A percentile compares a stretch with the other conserved stretches of the same genome.
These are phyloP conservation scores for Hura crepitans DNA, from an alignment of 441 rosid genomes.

Conservation along the genomic window DNA sequence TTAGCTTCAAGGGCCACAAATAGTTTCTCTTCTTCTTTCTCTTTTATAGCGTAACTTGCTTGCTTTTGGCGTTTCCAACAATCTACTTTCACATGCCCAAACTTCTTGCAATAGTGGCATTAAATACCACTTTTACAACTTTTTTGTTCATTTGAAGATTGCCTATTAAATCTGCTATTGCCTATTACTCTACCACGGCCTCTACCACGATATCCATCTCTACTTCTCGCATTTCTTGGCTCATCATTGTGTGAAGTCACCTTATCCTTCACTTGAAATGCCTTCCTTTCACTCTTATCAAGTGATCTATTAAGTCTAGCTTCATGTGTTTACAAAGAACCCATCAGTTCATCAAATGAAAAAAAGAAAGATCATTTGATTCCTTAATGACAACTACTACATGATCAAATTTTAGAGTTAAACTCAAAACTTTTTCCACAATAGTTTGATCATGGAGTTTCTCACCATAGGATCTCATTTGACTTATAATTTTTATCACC, in stretches of 20 bases:
- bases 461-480: too few species aligned
- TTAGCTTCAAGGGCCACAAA: background rate
- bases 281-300: background rate
- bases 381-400: too few species aligned
- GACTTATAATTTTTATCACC: too few species aligned
- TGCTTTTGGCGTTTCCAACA: background rate
- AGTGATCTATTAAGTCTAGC: background rate
- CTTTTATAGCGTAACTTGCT: background rate
- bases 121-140: background rate
- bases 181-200: background rate
- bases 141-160: background rate
- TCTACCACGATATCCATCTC: background rate
- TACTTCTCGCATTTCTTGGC: background rate
- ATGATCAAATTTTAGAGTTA: too few species aligned
- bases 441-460: too few species aligned
- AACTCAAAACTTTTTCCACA: too few species aligned
- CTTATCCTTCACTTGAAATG: slow-evolving; percentile 3
- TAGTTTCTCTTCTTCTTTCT: background rate
- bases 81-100: background rate
- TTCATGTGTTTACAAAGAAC: slow-evolving; percentile 6
- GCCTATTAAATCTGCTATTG: too few species aligned
- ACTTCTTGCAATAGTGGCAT: background rate
- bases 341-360: slow-evolving; percentile 10
- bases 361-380: too few species aligned
- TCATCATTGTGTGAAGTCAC: background rate